phyloP scores from a whole-genome alignment of 352 stramenopile species.

The Globisporangium canariense region DNA sequence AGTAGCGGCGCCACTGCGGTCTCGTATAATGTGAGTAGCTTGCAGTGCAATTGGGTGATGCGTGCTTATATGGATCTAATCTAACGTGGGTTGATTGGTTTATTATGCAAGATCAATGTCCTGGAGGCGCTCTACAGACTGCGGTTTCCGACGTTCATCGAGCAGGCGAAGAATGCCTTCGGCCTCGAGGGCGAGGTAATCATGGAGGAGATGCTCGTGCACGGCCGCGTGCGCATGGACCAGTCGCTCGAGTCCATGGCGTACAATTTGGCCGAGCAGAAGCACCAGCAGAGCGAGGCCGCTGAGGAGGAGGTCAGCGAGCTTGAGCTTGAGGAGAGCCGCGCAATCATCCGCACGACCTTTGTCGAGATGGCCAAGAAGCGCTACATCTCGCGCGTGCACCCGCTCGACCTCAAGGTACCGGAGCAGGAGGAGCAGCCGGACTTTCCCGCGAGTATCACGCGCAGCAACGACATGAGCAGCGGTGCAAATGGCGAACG shows the following conservation, averaged over 20 bases:
- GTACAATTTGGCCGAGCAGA: conserved; percentile 67
- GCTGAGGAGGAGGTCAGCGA: conserved; percentile 67
- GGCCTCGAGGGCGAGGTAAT: conserved; percentile 79
- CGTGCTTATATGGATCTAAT: background rate
- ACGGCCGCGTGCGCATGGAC: conserved; percentile 80
- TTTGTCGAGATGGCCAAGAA: conserved; percentile 90
- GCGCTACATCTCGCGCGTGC: conserved; percentile 81
- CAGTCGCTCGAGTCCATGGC: conserved; percentile 84
- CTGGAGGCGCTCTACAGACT: conserved; percentile 78
- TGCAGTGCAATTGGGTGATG: background rate
- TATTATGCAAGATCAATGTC: conserved; percentile 57
- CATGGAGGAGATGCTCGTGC: conserved; percentile 86
- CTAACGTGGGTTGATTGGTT: background rate
- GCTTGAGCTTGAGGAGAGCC: conserved; percentile 67
- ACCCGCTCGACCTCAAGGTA: conserved; percentile 78
- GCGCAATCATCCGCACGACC: conserved; percentile 46
- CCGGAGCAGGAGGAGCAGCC: conserved; percentile 51
- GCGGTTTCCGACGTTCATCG: conserved; percentile 83
- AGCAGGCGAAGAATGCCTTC: conserved; percentile 73
- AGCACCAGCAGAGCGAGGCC: conserved; percentile 27
- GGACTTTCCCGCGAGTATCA: conserved; percentile 65
- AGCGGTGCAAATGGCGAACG: conserved; percentile 13
- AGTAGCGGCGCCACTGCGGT: conserved; percentile 17
- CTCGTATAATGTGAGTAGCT: conserved; percentile 44
- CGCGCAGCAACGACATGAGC: conserved; percentile 38